Percentiles rank a stretch among this genome's conserved stretches.
Conservation (phyloP, 257 asterid genomes). For the Nicotiana knightiana region DNA sequence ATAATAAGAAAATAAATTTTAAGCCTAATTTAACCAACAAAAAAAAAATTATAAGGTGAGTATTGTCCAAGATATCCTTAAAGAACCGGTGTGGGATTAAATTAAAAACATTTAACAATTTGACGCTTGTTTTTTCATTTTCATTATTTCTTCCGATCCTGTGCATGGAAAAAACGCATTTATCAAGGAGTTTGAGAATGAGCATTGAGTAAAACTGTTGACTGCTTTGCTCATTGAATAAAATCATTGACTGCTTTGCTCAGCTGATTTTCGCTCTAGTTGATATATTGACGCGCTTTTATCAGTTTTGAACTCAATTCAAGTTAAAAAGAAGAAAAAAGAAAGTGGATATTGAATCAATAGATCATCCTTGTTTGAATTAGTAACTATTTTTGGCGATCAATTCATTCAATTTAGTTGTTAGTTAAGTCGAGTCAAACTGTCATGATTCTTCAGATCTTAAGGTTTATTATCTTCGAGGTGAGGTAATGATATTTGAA, state of each 20-base stretch:
- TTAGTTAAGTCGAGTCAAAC: not conserved
- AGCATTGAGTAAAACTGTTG: not conserved
- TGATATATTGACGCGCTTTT: too few relatives aligned
- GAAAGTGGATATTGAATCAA: not conserved
- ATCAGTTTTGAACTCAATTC: too few relatives aligned
- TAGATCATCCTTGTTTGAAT: not conserved
- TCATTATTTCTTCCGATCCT: too few relatives aligned
- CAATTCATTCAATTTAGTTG: not conserved
- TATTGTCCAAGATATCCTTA: too few relatives aligned
- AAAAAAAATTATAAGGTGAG: too few relatives aligned
- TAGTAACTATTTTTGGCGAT: not conserved
- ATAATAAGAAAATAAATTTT: too few relatives aligned
- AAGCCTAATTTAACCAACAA: too few relatives aligned
- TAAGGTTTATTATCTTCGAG: conserved; percentile 3
- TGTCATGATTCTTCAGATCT: conserved; percentile 1
- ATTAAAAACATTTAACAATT: too few relatives aligned
- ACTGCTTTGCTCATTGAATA: conserved; percentile 2
- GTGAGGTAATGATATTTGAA: conserved; percentile 1
- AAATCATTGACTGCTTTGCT: conserved; percentile 3
- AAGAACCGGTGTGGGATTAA: too few relatives aligned
- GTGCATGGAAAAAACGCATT: not conserved
- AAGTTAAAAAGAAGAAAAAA: too few relatives aligned
- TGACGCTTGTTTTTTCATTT: too few relatives aligned
- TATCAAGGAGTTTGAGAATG: not conserved
- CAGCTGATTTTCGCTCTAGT: not conserved